phyloP scores from a whole-genome alignment of 768 basidiomycete genomes.

The Rhodosporidiobolus odoratus region DNA sequence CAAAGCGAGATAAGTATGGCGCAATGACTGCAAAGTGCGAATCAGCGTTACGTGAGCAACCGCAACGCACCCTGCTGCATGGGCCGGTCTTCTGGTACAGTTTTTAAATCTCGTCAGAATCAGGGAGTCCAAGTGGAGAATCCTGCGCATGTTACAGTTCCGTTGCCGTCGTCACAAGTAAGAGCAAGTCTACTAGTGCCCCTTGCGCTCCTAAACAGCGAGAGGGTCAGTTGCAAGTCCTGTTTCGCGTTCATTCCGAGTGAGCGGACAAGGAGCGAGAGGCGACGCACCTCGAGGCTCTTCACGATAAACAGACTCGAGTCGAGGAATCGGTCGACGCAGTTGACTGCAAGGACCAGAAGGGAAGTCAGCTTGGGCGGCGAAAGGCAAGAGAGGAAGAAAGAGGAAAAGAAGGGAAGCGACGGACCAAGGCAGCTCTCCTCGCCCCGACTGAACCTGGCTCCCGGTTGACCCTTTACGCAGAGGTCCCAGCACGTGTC shows the following conservation, averaged over 20 bases:
- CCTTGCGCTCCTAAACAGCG: not conserved
- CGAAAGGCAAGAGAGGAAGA: not conserved
- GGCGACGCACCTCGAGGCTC: slow-evolving; percentile 50
- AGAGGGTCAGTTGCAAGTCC: slow-evolving; percentile 3
- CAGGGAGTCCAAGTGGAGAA: not conserved
- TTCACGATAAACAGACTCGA: slow-evolving; percentile 74
- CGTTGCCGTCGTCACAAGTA: not conserved
- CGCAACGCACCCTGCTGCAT: no score
- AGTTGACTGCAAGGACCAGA: slow-evolving; percentile 54
- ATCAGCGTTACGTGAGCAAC: no score
- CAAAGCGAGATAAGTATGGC: no score
- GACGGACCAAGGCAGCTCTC: slow-evolving; percentile 59
- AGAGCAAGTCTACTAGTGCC: not conserved
- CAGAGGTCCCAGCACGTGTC: slow-evolving; percentile 91
- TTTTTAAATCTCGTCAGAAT: not conserved
- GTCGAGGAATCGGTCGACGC: slow-evolving; percentile 88
- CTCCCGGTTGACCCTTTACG: slow-evolving; percentile 69
- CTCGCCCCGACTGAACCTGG: slow-evolving; percentile 71
- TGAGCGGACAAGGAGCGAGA: no score
- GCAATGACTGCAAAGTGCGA: no score
- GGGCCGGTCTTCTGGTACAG: not conserved
- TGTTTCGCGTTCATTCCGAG: no score
- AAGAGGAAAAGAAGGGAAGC: not conserved
- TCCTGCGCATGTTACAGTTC: not conserved
- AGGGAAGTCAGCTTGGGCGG: not conserved